phyloP scores from a whole-genome alignment of 345 rosid species.

The Hevea brasiliensis region DNA sequence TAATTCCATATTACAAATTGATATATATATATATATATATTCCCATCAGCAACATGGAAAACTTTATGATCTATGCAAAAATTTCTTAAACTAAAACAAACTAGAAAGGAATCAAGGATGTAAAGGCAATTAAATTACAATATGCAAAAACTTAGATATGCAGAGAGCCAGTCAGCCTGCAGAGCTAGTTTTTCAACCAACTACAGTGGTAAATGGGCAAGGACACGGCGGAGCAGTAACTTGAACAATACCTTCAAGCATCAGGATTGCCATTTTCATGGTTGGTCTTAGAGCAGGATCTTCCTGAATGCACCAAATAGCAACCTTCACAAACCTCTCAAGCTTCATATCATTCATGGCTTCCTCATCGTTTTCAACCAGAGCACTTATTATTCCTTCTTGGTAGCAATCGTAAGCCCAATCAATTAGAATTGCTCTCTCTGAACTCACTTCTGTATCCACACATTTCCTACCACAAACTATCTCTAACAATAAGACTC shows the following conservation, averaged over 20 bases:
- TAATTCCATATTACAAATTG: too few relatives aligned
- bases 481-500: constrained; percentile 13
- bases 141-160: too few relatives aligned
- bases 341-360: constrained; percentile 6
- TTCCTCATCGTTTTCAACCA: background rate
- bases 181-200: background rate
- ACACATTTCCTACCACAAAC: constrained; percentile 11
- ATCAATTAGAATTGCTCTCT: background rate
- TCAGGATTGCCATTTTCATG: constrained; percentile 3
- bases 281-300: constrained; percentile 17
- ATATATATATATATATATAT: too few relatives aligned
- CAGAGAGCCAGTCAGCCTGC: too few relatives aligned
- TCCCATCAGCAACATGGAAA: too few relatives aligned
- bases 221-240: constrained; percentile 11
- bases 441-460: background rate
- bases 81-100: too few relatives aligned
- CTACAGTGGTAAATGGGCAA: background rate
- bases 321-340: constrained; percentile 1
- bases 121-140: too few relatives aligned
- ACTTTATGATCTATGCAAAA: too few relatives aligned
- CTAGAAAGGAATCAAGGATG: too few relatives aligned
- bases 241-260: constrained; percentile 13
- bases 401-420: constrained; percentile 19
- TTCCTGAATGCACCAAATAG: constrained; percentile 24
- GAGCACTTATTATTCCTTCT: background rate